Base-by-base conservation (phyloP, 805 yeast species). In the Spathaspora sp. region DNA sequence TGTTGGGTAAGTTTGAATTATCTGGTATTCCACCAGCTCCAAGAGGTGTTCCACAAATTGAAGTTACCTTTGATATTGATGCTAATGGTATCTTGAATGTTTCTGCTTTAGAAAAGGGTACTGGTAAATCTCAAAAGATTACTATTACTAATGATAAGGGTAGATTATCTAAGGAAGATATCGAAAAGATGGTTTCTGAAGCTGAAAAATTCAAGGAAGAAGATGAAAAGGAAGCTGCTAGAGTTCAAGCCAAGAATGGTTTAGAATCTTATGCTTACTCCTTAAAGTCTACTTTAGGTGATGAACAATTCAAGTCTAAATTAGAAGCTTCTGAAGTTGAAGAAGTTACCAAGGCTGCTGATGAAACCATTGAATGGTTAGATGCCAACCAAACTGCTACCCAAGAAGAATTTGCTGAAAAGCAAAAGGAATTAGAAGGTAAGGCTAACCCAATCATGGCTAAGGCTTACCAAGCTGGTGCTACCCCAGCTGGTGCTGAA, bases 131-230 rank as follows among this genome's bases (percentile, higher is more conserved):
- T 63, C 90, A 87, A 80, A 87, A 93, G 86, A 93, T 92, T 70
- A 92, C 97, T 72, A 93, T 92, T 76, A 92, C 97, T 76, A 93
- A 92, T 80, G 97, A 92, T 76, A 93, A 92, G 82, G 98, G 98
- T 77, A 91, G 97, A 83, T 82, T 92, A 69, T 89, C 97, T 58
- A 89, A 91, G 84, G 97, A 92, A 73, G 97, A 92, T 70, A 92
- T 92, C 65, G 97, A 93, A 80, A 87, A 92, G 77, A 92, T 92
- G 98, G 97, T 93, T 58, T 77, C 89, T 59, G 97, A 93, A 76
- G 98, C 97, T 66, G 97, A 93, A 81, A 92, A 91, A 81, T 92
- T 78, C 85, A 91, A 89, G 82, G 97, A 89, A 62, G 96, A 92
- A 76, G 97, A 92, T 76, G 97, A 91, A 76, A 82, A 84, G 79